Percentiles rank a stretch among this genome's conserved stretches.
Evolutionary conservation across 176 grass and related monocot genomes (phyloP).

Genomic region (Oryza glaberrima): DNA sequence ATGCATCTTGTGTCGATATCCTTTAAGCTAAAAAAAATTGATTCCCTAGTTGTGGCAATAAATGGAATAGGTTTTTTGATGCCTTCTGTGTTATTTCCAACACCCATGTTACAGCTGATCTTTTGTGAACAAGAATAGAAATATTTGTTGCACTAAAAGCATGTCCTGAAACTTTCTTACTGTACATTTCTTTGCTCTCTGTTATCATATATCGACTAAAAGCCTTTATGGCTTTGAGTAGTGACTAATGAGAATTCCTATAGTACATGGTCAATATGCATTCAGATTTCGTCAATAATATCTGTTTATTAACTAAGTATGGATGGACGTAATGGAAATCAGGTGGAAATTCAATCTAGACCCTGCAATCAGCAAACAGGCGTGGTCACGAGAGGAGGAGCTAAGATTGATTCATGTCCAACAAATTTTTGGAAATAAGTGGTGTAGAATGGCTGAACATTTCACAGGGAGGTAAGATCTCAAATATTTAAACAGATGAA

Average conservation of each 20-base stretch:
- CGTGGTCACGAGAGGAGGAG: conserved; percentile 72
- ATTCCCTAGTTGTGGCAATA: not conserved
- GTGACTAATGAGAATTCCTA: not conserved
- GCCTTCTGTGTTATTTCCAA: conserved; percentile 1
- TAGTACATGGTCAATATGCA: conserved; percentile 12
- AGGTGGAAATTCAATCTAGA: conserved; percentile 66
- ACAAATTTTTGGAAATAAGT: conserved; percentile 75
- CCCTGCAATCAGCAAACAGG: conserved; percentile 65
- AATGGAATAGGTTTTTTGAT: not conserved
- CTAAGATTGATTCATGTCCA: conserved; percentile 74
- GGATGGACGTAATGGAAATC: conserved; percentile 19
- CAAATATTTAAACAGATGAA: conserved; percentile 24
- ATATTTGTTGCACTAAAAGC: not conserved
- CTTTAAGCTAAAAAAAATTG: conserved; percentile 14
- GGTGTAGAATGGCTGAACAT: conserved; percentile 62
- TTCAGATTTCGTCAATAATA: conserved; percentile 8
- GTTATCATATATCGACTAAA: conserved; percentile 28
- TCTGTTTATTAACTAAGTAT: not conserved
- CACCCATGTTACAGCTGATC: not conserved
- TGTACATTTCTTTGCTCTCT: conserved; percentile 12
- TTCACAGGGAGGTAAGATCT: conserved; percentile 69
- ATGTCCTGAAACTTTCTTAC: conserved; percentile 21
- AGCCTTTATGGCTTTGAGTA: conserved; percentile 22
- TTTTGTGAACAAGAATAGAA: not conserved
- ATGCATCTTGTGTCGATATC: conserved; percentile 17